A percentile compares a stretch with the other conserved stretches of the same genome.
Evolutionary conservation across 805 yeast genomes (phyloP).

Genomic region (Blastobotrys chiropterorum): DNA sequence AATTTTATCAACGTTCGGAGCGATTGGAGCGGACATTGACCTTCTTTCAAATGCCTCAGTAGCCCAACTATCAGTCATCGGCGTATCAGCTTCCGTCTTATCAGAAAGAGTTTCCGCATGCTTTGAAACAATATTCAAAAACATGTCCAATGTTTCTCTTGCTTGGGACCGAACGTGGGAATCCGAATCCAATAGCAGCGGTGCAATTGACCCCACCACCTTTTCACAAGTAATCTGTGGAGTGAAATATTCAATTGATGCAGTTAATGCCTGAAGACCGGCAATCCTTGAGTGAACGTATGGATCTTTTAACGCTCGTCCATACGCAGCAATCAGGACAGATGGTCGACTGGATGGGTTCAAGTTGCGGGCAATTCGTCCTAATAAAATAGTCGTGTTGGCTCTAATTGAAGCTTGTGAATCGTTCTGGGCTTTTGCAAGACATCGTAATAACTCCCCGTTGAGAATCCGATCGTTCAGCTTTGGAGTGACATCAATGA

Average conservation of each 20-base stretch:
- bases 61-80: too few species aligned
- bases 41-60: too few species aligned
- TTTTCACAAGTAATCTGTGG: slow-evolving; percentile 74
- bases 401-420: slow-evolving; percentile 70
- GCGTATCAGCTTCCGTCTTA: too few species aligned
- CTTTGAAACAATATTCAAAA: slow-evolving; percentile 47
- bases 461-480: slow-evolving; percentile 76
- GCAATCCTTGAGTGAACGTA: slow-evolving; percentile 67
- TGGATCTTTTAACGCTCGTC: slow-evolving; percentile 76
- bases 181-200: slow-evolving; percentile 72
- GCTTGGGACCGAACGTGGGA: slow-evolving; percentile 68
- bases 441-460: slow-evolving; percentile 70
- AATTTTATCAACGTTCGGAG: too few species aligned
- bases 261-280: slow-evolving; percentile 67
- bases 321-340: slow-evolving; percentile 81
- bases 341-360: slow-evolving; percentile 53
- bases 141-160: slow-evolving; percentile 54
- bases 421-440: slow-evolving; percentile 81
- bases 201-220: slow-evolving; percentile 77
- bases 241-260: slow-evolving; percentile 57
- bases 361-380: slow-evolving; percentile 56
- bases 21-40: too few species aligned
- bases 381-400: slow-evolving; percentile 64
- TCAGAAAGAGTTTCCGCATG: slow-evolving; percentile 38
- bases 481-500: slow-evolving; percentile 50